Evolutionary conservation across 2,329 filamentous ascomycete species (phyloP).

Genomic region (Xylariaceae sp.): DNA sequence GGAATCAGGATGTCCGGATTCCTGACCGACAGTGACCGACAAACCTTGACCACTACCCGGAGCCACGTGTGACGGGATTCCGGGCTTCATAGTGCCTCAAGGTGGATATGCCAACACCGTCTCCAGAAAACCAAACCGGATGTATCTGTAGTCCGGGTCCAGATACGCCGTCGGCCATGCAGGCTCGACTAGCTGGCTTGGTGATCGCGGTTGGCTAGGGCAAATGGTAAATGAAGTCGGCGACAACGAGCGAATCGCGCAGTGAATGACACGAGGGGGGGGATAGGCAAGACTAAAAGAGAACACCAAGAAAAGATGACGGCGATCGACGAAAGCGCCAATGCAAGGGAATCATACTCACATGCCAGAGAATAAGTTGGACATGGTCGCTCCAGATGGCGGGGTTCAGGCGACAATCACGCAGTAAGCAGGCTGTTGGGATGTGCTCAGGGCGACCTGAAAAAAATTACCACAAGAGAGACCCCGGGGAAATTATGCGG

Average conservation of each 20-base stretch:
- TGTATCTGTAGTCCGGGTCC: background rate
- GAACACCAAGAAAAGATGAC: background rate
- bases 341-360: slow-evolving; percentile 35
- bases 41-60: slow-evolving; percentile 2
- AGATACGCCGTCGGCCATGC: slow-evolving; percentile 1
- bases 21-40: background rate
- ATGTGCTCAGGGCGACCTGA: slow-evolving; percentile 3
- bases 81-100: background rate
- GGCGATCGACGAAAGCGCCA: background rate
- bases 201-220: slow-evolving; percentile 7
- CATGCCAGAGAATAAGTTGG: slow-evolving; percentile 59
- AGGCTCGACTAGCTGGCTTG: slow-evolving; percentile 1
- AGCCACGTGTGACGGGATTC: background rate
- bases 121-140: background rate
- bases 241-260: background rate
- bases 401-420: slow-evolving; percentile 21
- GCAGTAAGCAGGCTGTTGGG: slow-evolving; percentile 12
- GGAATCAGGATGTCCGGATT: background rate
- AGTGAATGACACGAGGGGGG: background rate
- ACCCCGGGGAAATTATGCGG: slow-evolving; percentile 12
- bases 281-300: background rate
- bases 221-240: background rate
- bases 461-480: slow-evolving; percentile 6
- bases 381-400: slow-evolving; percentile 41
- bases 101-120: background rate